phyloP scores from a whole-genome alignment of 192 early-diverging fungal genomes.

The Coemansia sp. region DNA sequence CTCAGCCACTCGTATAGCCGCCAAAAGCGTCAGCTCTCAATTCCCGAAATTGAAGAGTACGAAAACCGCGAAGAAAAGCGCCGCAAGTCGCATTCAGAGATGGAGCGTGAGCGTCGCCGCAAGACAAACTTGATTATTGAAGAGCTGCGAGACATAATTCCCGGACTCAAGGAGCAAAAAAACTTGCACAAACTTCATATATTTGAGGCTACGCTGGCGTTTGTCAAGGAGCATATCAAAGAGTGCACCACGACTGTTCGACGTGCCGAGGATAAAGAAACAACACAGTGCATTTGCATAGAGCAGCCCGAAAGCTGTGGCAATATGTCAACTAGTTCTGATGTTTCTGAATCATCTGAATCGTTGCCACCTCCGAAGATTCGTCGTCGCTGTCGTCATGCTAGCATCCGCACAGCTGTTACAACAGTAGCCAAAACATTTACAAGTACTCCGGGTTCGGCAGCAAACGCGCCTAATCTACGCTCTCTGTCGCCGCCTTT shows the following conservation, averaged over 20 bases:
- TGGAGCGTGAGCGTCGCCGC: conserved; percentile 81
- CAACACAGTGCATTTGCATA: not conserved
- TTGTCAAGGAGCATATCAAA: conserved; percentile 32
- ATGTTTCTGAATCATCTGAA: not conserved
- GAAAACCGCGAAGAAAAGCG: conserved; percentile 65
- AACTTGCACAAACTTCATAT: conserved; percentile 43
- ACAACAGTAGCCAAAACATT: too few species aligned
- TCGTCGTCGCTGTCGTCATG: too few species aligned
- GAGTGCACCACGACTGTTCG: not conserved
- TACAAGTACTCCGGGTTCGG: too few species aligned
- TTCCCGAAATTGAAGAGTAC: not conserved
- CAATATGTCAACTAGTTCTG: not conserved
- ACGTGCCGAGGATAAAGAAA: not conserved
- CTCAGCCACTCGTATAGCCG: not conserved
- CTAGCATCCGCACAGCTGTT: too few species aligned
- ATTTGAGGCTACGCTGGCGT: conserved; percentile 28
- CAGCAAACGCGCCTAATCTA: too few species aligned
- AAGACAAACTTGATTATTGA: conserved; percentile 81
- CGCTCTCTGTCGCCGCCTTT: too few species aligned
- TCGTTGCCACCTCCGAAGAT: not conserved
- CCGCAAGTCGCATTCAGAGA: conserved; percentile 79
- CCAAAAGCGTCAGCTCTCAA: not conserved
- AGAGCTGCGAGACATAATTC: conserved; percentile 72
- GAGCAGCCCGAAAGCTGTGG: not conserved
- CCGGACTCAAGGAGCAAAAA: conserved; percentile 22